Conservation (phyloP, 2,329 filamentous ascomycete genomes). For the Aquanectria penicillioides region DNA sequence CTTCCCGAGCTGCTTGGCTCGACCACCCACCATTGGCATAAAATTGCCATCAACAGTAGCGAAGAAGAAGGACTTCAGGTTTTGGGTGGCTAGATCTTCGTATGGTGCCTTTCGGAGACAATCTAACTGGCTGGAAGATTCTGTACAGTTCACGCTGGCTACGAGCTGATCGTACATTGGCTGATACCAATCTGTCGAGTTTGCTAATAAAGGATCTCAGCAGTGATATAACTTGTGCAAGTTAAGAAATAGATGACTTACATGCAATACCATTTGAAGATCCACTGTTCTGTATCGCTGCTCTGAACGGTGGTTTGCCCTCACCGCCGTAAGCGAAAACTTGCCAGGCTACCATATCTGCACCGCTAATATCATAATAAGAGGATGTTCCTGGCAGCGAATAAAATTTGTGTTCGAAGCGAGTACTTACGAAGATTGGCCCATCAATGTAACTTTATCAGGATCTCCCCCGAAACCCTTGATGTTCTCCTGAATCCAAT, state of each 20-base stretch:
- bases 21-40: neutral
- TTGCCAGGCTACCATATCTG: too few species aligned
- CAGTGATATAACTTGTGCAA: neutral
- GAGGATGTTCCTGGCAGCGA: too few species aligned
- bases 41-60: neutral
- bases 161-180: neutral
- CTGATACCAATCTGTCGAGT: neutral
- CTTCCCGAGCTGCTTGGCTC: neutral
- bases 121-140: neutral
- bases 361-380: too few species aligned
- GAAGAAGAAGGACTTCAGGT: too few species aligned
- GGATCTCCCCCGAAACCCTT: neutral
- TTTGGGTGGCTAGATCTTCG: neutral
- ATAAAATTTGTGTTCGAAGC: too few species aligned
- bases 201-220: neutral
- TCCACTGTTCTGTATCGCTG: too few species aligned
- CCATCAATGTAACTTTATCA: neutral
- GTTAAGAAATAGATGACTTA: too few species aligned
- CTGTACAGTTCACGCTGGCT: neutral
- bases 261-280: too few species aligned
- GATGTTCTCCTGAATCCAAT: slow-evolving; percentile 8
- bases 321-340: too few species aligned
- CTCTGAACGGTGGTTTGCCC: too few species aligned
- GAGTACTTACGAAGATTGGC: slow-evolving; percentile 1
- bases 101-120: neutral